Evolutionary conservation across 2,329 filamentous ascomycete species (phyloP).

Genomic region (Pseudocercospora crystallina): DNA sequence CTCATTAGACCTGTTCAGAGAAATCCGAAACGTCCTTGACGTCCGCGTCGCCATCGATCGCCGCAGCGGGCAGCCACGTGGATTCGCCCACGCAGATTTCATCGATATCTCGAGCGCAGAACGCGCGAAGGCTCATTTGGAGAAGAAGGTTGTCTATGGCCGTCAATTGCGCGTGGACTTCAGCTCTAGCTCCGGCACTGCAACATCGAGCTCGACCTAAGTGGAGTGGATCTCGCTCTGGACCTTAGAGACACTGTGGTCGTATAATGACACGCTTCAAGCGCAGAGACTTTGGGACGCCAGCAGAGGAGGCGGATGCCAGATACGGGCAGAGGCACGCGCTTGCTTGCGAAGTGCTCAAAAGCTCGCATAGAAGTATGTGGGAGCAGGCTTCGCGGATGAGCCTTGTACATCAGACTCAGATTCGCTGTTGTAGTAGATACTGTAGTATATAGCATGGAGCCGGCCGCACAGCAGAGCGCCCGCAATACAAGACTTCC

Average conservation of each 20-base stretch:
- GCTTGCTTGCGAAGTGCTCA: no score
- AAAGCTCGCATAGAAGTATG: no score
- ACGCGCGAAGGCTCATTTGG: slow-evolving; percentile 58
- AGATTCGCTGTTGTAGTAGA: slow-evolving; percentile 5
- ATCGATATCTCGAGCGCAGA: slow-evolving; percentile 64
- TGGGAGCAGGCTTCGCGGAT: no score
- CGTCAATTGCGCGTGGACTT: slow-evolving; percentile 67
- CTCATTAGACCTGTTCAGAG: slow-evolving; percentile 63
- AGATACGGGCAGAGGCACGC: no score
- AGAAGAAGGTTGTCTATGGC: slow-evolving; percentile 61
- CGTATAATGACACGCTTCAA: no score
- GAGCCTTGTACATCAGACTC: background rate
- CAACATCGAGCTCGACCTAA: no score
- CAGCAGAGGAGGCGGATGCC: no score
- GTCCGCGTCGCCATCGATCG: slow-evolving; percentile 82
- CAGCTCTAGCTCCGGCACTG: slow-evolving; percentile 10
- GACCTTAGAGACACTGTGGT: no score
- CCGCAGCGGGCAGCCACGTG: slow-evolving; percentile 74
- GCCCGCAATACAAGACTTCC: no score
- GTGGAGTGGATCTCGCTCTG: no score
- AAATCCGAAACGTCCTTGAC: slow-evolving; percentile 68
- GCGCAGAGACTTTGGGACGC: no score
- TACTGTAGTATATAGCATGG: slow-evolving; percentile 10
- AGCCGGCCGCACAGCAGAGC: background rate
- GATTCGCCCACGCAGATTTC: slow-evolving; percentile 85